Percentiles rank a stretch among this genome's conserved stretches.
These are phyloP conservation scores for Simplicillium aogashimaense DNA, from an alignment of 2,329 filamentous ascomycete genomes.

Conservation along the genomic window DNA sequence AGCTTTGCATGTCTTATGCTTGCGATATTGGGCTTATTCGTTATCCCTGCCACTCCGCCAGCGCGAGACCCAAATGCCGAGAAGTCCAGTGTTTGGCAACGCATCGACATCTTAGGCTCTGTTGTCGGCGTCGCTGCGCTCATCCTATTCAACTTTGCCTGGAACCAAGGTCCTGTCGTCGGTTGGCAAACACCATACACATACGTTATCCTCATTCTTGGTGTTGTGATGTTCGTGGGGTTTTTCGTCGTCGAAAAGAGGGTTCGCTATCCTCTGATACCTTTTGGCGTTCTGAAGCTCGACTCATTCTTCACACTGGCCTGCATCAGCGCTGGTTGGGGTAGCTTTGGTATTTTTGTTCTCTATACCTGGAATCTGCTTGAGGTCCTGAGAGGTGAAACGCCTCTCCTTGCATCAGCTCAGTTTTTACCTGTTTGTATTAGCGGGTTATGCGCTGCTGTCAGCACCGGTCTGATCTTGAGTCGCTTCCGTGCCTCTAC, in stretches of 20 bases:
- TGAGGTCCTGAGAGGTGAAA: constrained; percentile 23
- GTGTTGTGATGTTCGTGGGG: constrained; percentile 34
- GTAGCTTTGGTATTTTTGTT: constrained; percentile 36
- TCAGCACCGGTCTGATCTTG: constrained; percentile 25
- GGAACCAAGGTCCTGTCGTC: constrained; percentile 48
- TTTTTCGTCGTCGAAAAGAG: constrained; percentile 46
- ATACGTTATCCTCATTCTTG: constrained; percentile 42
- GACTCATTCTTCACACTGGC: constrained; percentile 37
- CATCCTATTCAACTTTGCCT: constrained; percentile 50
- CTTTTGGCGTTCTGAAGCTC: constrained; percentile 35
- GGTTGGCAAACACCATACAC: constrained; percentile 46
- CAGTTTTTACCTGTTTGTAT: constrained; percentile 26
- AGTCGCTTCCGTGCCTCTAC: constrained; percentile 18
- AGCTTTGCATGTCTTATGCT: constrained; percentile 17
- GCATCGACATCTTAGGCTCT: constrained; percentile 23
- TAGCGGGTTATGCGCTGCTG: constrained; percentile 27
- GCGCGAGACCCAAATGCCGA: background rate
- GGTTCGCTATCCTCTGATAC: constrained; percentile 39
- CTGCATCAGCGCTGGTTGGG: constrained; percentile 38
- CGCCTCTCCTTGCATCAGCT: constrained; percentile 30
- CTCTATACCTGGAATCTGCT: constrained; percentile 37
- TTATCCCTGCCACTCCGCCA: constrained; percentile 9
- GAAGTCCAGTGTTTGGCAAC: constrained; percentile 7
- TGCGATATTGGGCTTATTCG: constrained; percentile 10
- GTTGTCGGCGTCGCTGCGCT: constrained; percentile 37